Evolutionary conservation across 2,329 filamentous ascomycete species (phyloP), one percentile per base, ranked within the genome.

Genomic region (Sporothrix humicola): DNA sequence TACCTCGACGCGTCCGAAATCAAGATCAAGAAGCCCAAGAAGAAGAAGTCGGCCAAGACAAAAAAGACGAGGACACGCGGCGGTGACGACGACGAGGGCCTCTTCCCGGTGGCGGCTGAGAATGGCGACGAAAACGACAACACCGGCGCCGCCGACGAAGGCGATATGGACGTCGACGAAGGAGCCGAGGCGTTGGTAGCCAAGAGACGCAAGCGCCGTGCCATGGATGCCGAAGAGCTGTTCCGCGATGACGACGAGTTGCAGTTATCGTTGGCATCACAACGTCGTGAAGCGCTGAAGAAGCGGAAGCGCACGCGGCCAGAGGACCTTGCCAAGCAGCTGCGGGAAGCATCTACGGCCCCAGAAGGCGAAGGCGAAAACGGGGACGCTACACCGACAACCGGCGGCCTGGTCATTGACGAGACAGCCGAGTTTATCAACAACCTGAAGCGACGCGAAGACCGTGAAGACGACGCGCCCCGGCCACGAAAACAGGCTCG

Each of bases 361-460:
- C 85, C 88, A 3, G 54, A 58, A 3, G 56, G 48, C 10, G 58
- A 42, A 1, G 10, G 85, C 86, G 69, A 84, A 84, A 48, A 61
- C n/a, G 68, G 61, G 13, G 72, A 68, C 26, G 42, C 42, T 5
- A 23, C 74, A 2, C 56, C 69, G 2, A 52, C 23, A 9, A 23
- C 56, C 2, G 83, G 83, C 44, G 95, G 94, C 1, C 85, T 99
- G 1, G 88, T 98, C n/a, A 95, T 99, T 73, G 95, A 98, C 75
- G 96, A 98, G 80, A 97, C 95, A 0, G 94, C 94, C 0, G 95
- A 97, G 78, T 99, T 99, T 78, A 92, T 99, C 44, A 92, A 94
- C 37, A 94, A 94, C 72, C 83, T 99, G 72, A 92, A 91, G 79
- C 92, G 91, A 74, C 89, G 91, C 15, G 87, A 85, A 23, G 85